Evolutionary conservation across 441 rosid species (phyloP), one percentile per base, ranked within the genome.

Genomic region (Eutrema salsugineum): DNA sequence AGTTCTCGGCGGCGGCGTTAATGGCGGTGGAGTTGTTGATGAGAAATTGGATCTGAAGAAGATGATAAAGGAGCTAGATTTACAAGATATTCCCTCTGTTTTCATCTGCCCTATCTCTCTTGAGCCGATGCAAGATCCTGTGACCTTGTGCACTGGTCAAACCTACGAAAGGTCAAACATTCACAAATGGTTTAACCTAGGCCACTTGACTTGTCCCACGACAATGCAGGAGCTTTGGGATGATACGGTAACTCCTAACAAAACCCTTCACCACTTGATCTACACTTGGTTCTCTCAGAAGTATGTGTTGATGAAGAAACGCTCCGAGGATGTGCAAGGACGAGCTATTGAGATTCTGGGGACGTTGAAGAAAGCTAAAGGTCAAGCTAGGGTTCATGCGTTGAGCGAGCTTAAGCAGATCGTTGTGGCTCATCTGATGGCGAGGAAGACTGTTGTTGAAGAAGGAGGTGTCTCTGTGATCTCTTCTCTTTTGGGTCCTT

Each of bases 211-310:
- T 70, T 94, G 99, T 78, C 99, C 99, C 42, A 91, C 99, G 1
- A 94, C 97, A 49, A 94, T 94, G 99, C 99, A 94, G 36, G 99
- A 88, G 84, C 92, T 94, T 7, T 94, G 99, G 99, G 99, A 94
- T 57, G 85, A 88, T 46, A 67, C 91, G 0, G 79, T 94, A 12
- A 94, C 95, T 11, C 99, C 99, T 2, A 94, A 94, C 50, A 87
- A 73, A 56, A 94, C 97, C 22, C 86, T 94, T 11, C 85, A 87
- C 75, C 97, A 91, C 73, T 78, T 94, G 67, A 94, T 91, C 79
- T 70, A 72, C 68, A 85, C 86, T 61, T 94, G 97, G 99, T 90
- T 91, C 71, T 83, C 89, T 8, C 96, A 86, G 40, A 94, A 88
- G 77, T 91, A 91, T 77, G 55, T 83, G 70, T 76, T 82, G n/a